Evolutionary conservation across 495 filamentous ascomycete genomes (phyloP).

Genomic region (Evernia prunastri): DNA sequence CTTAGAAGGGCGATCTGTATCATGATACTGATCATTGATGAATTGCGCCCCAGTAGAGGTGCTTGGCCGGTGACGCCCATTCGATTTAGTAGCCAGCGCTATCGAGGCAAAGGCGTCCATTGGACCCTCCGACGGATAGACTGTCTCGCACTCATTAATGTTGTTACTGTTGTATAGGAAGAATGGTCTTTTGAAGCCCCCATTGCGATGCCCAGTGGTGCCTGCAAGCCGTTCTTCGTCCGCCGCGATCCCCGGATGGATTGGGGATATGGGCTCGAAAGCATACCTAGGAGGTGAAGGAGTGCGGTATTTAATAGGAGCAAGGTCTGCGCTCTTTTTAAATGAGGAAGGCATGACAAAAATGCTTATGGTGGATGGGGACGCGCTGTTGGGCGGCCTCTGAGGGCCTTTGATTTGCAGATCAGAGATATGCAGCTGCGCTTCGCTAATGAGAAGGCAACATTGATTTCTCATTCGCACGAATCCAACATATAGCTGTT

Average conservation of each 20-base stretch:
- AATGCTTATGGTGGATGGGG: conserved; percentile 12
- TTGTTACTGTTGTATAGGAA: not conserved
- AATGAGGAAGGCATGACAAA: conserved; percentile 36
- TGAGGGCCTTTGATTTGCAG: not conserved
- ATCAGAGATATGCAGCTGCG: conserved; percentile 20
- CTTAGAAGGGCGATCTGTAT: conserved; percentile 46
- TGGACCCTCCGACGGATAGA: conserved; percentile 24
- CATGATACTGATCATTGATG: conserved; percentile 1
- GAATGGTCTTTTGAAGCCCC: conserved; percentile 8
- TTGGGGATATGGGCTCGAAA: conserved; percentile 47
- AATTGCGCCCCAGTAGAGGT: conserved; percentile 9
- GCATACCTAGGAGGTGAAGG: conserved; percentile 50
- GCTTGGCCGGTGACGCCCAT: conserved; percentile 6
- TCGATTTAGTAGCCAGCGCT: conserved; percentile 46
- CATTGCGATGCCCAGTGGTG: conserved; percentile 10
- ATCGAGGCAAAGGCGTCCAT: conserved; percentile 52
- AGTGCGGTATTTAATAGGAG: conserved; percentile 47
- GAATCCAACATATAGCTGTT: conserved; percentile 2
- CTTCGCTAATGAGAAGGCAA: not conserved
- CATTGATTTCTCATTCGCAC: conserved; percentile 12
- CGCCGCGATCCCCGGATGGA: conserved; percentile 29
- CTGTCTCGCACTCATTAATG: not conserved
- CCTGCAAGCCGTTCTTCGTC: conserved; percentile 5
- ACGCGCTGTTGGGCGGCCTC: conserved; percentile 19
- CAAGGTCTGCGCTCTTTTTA: conserved; percentile 35